phyloP scores from a whole-genome alignment of 163 green algal species.

The Coccomyxa subellipsoidea region DNA sequence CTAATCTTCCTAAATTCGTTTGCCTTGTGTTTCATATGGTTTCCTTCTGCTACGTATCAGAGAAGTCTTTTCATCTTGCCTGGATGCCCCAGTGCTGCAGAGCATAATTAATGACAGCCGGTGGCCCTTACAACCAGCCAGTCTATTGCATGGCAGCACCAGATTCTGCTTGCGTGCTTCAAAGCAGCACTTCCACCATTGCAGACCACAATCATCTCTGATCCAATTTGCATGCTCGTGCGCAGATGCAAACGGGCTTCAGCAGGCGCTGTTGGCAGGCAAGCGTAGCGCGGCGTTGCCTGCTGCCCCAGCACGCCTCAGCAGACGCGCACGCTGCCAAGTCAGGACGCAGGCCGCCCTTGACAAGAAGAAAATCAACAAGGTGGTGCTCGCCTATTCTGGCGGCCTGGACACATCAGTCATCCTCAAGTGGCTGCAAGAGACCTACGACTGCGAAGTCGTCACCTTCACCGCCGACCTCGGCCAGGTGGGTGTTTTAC shows the following conservation, averaged over 20 bases:
- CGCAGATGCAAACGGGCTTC: not conserved
- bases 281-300: not conserved
- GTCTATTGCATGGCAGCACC: too few relatives aligned
- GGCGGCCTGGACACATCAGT: slow-evolving; percentile 98
- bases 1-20: too few relatives aligned
- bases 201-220: too few relatives aligned
- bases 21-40: too few relatives aligned
- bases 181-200: too few relatives aligned
- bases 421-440: slow-evolving; percentile 98
- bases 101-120: too few relatives aligned
- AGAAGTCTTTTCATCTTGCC: too few relatives aligned
- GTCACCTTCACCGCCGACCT: slow-evolving; percentile 98
- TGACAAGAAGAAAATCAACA: not conserved
- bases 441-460: slow-evolving; percentile 92
- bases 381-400: slow-evolving; percentile 95
- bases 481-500: slow-evolving; percentile 68
- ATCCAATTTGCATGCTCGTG: not conserved
- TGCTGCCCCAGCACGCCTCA: not conserved
- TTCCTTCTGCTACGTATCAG: too few relatives aligned
- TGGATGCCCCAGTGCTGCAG: too few relatives aligned
- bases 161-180: too few relatives aligned
- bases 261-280: not conserved
- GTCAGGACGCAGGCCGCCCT: not conserved
- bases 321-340: not conserved
- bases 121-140: too few relatives aligned